Conservation (phyloP, 768 basidiomycete species). For the Pleurotus djamor region DNA sequence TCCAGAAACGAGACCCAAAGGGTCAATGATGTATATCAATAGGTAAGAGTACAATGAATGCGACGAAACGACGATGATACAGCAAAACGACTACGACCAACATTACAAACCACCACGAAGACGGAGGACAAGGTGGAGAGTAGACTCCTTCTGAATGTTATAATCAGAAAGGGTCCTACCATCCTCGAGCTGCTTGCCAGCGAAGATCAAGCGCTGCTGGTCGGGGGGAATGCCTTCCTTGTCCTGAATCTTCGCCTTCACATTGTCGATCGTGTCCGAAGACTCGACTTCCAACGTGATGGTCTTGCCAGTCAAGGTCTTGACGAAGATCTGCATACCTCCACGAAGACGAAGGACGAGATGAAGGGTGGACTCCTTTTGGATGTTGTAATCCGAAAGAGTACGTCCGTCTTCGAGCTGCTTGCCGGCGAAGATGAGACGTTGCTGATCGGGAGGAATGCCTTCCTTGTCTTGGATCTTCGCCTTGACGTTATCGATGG, state of each 20-base stretch:
- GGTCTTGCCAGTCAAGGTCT: constrained; percentile 9
- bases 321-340: constrained; percentile 11
- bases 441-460: constrained; percentile 86
- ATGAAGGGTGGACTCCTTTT: constrained; percentile 85
- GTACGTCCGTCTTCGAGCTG: constrained; percentile 92
- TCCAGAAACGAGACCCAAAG: no score
- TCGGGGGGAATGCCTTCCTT: constrained; percentile 90
- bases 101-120: constrained; percentile 64
- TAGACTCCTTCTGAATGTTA: constrained; percentile 90
- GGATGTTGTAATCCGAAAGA: constrained; percentile 87
- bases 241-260: constrained; percentile 91
- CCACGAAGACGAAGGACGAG: constrained; percentile 23
- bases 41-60: background rate
- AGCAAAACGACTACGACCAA: background rate
- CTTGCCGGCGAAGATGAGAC: constrained; percentile 91
- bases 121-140: constrained; percentile 79
- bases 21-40: background rate
- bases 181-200: constrained; percentile 91
- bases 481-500: constrained; percentile 89
- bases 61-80: constrained; percentile 2
- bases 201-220: constrained; percentile 89
- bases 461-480: constrained; percentile 97
- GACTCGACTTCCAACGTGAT: constrained; percentile 6
- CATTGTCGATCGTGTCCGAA: constrained; percentile 21
- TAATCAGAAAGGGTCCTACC: constrained; percentile 90